Percentiles rank a stretch among this genome's conserved stretches.
These are phyloP conservation scores for Xylaria scruposa DNA, from an alignment of 495 filamentous ascomycete genomes.

Conservation along the genomic window DNA sequence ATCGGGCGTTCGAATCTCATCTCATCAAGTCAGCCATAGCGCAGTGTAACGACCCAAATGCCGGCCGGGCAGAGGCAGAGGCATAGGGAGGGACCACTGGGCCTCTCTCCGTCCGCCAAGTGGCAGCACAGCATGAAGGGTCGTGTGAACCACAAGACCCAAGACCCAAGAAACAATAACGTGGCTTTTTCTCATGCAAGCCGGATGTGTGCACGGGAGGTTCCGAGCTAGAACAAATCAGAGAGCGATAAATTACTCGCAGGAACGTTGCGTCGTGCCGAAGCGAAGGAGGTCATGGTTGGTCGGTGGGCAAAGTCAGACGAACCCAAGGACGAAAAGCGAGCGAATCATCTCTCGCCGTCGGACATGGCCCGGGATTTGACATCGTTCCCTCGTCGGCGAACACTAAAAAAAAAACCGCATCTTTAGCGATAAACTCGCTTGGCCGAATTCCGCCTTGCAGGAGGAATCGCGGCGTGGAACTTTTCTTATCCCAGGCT, in stretches of 20 bases:
- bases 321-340: not conserved
- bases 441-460: not conserved
- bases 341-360: constrained; percentile 7
- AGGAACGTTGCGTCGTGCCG: not conserved
- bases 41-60: not conserved
- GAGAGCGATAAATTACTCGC: not conserved
- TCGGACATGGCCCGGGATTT: not conserved
- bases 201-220: constrained; percentile 9
- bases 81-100: not conserved
- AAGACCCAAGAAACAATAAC: not conserved
- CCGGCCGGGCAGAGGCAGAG: not conserved
- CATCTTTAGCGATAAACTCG: not conserved
- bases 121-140: not conserved
- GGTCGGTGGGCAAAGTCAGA: not conserved
- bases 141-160: not conserved
- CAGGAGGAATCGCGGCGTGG: not conserved
- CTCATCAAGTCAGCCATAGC: not conserved
- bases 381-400: not conserved
- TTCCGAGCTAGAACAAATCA: not conserved
- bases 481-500: not conserved
- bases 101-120: constrained; percentile 10
- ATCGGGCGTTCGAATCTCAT: not conserved
- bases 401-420: not conserved
- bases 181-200: not conserved
- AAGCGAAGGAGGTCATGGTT: not conserved